Base-by-base conservation (phyloP, 2,329 filamentous ascomycete genomes). In the Rutstroemia sp. region DNA sequence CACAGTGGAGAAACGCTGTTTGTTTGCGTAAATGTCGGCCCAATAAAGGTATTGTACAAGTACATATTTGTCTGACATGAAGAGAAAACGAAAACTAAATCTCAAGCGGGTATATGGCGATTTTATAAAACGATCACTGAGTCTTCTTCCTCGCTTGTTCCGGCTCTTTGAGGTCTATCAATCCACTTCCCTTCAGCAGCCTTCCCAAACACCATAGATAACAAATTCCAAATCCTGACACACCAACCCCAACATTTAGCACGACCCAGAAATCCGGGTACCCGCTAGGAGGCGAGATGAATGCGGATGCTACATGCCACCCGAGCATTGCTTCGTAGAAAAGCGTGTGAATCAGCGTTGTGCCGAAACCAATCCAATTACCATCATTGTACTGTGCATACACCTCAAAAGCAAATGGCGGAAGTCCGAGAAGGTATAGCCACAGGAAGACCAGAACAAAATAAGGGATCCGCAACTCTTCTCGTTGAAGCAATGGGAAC, bases 261-360 rank as follows among this genome's bases (percentile, higher is more conserved):
- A 99, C 92, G 3, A 95, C 86, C 92, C 92, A 99, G 1, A 99
- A 74, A 73, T 99, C 94, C 0, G 94, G 94, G 72, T 95, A 96
- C 57, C 80, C 78, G 0, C 74, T 65, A 4, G 92, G 92, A 14
- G 92, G 85, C 9, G 71, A 59, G 1, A 91, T 73, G 59, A 84
- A 83, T 1, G 80, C 79, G 63, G 96, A 90, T 0, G 83, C 74
- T 12, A 89, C 71, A 71, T 99, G 94, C 90, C 94, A 96, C 14
- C 72, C 78, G 14, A 83, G 75, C 86, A 96, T 96, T 34, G 77
- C 77, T 4, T 83, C 61, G 67, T 97, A 97, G 64, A 94, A 92
- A 12, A 76, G 73, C 12, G 83, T 71, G 67, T 99, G 94, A 4
- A 95, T 65, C 4, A 92, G 70, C 2, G 75, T 72, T 49, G 87